Conservation (phyloP, 225 moss, liverwort and hornwort genomes). For the Sphagnum contortum region DNA sequence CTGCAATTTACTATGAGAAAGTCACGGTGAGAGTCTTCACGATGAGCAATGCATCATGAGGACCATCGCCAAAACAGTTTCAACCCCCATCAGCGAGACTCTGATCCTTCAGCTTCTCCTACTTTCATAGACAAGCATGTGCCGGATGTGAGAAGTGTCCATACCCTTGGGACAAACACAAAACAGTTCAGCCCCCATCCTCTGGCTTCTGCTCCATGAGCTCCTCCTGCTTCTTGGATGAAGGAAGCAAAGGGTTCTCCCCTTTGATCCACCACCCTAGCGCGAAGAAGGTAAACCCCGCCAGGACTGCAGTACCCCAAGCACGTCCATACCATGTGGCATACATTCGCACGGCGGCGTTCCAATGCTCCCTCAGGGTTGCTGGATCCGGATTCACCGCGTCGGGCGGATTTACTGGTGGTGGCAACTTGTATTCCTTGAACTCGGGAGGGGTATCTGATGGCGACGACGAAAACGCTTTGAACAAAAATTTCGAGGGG, state of each 20-base stretch:
- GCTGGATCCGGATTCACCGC: slow-evolving; percentile 54
- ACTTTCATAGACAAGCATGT: too few species aligned
- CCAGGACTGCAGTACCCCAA: slow-evolving; percentile 89
- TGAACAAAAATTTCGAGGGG: slow-evolving; percentile 5
- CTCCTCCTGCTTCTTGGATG: slow-evolving; percentile 33
- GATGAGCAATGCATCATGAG: too few species aligned
- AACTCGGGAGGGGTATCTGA: slow-evolving; percentile 10
- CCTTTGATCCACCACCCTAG: slow-evolving; percentile 86
- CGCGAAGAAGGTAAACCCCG: slow-evolving; percentile 55
- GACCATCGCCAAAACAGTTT: too few species aligned
- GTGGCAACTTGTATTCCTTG: slow-evolving; percentile 29
- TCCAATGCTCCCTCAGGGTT: slow-evolving; percentile 78
- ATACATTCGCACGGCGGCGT: slow-evolving; percentile 62
- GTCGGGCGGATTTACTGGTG: slow-evolving; percentile 67
- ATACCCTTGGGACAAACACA: too few species aligned
- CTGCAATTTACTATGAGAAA: too few species aligned
- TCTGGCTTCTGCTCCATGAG: background rate
- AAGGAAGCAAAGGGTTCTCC: slow-evolving; percentile 53
- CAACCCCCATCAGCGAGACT: too few species aligned
- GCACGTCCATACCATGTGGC: slow-evolving; percentile 76
- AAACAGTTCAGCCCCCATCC: background rate
- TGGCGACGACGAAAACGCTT: slow-evolving; percentile 20
- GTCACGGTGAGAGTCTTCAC: too few species aligned
- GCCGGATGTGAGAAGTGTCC: too few species aligned
- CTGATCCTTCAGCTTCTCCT: too few species aligned